Evolutionary conservation across 371 early-diverging fungal species (phyloP), one percentile per base, ranked within the genome.

Genomic region (Apophysomyces trapeziformis): DNA sequence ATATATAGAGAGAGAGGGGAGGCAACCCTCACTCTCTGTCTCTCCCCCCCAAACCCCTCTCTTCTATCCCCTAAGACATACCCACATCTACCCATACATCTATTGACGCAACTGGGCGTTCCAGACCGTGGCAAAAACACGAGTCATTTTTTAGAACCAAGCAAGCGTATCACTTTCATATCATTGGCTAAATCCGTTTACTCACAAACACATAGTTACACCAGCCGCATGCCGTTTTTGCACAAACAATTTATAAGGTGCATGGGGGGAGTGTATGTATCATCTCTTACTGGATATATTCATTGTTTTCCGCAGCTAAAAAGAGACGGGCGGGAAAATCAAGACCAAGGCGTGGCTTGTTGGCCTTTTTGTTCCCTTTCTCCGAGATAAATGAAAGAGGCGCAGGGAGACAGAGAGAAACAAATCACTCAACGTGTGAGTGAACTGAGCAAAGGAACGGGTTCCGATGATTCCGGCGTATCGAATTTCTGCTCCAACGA

Each of bases 301-400:
- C 47, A 47, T 50, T 50, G 21, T 50, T 50, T 45, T 26, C 16
- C n/a, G 54, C 54, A 50, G 21, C 54, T 9, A 21, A 9, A 21
- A 18, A 21, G n/a, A 50, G 21, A 50, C 54, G 2, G 32, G 32
- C 32, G 32, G 32, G 32, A 26, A 26, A 26, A 26, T 26, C 32
- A 26, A 26, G 32, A 26, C 32, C 32, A 21, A 26, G 38, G 18
- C 12, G 37, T 38, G 58, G 58, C 37, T 58, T 58, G 58, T n/a
- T 59, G 32, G 32, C 39, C 39, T 59, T 60, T 60, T 43, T 60
- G 7, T 60, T 60, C 13, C 14, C 13, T 58, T 39, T 58, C 59
- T 50, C 21, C 7, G 21, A 9, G 18, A 7, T 50, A 50, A 50
- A 50, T 26, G 54, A 50, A 9, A n/a, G 21, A 26, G 54, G 32